Evolutionary conservation across 192 early-diverging fungal species (phyloP), one percentile per base, ranked within the genome.

Genomic region (Anaeromyces robustus): DNA sequence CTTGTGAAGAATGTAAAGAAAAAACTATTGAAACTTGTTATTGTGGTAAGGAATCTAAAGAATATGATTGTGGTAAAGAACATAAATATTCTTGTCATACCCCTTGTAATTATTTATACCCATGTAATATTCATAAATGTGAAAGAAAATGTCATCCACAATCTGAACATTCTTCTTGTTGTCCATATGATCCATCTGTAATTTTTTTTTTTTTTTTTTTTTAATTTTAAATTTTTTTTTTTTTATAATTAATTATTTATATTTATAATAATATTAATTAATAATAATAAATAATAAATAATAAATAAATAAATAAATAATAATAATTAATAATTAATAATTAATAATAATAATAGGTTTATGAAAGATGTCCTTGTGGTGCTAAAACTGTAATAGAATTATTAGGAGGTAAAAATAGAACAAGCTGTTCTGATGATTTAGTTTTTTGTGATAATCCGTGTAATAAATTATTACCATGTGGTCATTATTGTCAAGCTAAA

Each of bases 1-100:
- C 90, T 7, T 95, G 94, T 83, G 84, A 86, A 29, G 88, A 91
- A 30, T 95, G 94, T 77, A 77, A 86, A 30, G 83, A 85, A 30
- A 77, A 80, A 29, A 86, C 90, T 79, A 77, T 84, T 22, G 92
- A 94, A 85, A 43, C 77, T 12, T 95, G 94, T 83, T 91, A 90
- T 81, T 95, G 94, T 82, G 93, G 93, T 22, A 85, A 87, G 37
- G 86, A 88, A 82, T 84, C 85, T 59, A 87, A 90, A 26, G 83
- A 81, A 0, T 89, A 86, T 19, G 83, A 81, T 39, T 95, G 94
- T 82, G 93, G 93, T 12, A 84, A 82, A 18, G 92, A 92, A 12
- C 77, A 80, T 22, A 81, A 86, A 77, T 92, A 88, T 77, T 82
- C 86, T 17, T 92, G 92, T 80, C 81, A 84, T 26, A 81, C 86